Conservation (phyloP, 495 filamentous ascomycete species). For the Xylaria curta region DNA sequence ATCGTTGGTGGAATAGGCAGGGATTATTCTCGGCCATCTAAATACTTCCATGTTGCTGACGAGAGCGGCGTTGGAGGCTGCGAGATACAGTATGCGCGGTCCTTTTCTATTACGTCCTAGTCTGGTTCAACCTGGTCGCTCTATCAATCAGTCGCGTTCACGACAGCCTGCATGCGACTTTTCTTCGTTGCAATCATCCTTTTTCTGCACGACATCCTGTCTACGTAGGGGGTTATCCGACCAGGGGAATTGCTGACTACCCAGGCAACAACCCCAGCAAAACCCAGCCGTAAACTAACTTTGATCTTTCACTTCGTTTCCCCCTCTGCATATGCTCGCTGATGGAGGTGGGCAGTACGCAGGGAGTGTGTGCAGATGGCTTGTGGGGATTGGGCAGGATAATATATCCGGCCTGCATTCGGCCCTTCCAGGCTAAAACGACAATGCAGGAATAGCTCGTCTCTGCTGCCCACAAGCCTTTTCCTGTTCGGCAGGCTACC, state of each 20-base stretch:
- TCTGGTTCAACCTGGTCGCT: constrained; percentile 1
- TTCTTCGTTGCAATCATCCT: constrained; percentile 10
- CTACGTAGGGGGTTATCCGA: neutral
- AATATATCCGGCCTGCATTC: constrained; percentile 35
- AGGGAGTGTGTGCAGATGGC: constrained; percentile 21
- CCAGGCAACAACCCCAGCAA: neutral
- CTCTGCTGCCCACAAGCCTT: constrained; percentile 14
- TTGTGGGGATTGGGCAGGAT: constrained; percentile 41
- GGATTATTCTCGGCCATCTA: constrained; percentile 14
- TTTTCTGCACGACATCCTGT: constrained; percentile 34
- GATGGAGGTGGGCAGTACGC: constrained; percentile 22
- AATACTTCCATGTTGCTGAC: constrained; percentile 20
- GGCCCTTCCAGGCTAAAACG: constrained; percentile 43
- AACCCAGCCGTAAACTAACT: constrained; percentile 1
- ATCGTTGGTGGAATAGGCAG: constrained; percentile 16
- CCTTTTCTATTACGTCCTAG: constrained; percentile 25
- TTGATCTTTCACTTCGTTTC: neutral
- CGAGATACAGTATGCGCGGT: constrained; percentile 25
- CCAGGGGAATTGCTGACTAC: constrained; percentile 27
- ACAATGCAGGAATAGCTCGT: constrained; percentile 34
- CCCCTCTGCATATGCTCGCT: constrained; percentile 10
- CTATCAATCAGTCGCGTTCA: neutral
- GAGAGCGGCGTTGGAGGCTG: constrained; percentile 26
- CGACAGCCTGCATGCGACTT: constrained; percentile 23
- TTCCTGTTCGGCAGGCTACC: constrained; percentile 19